Evolutionary conservation across 768 basidiomycete species (phyloP).

Genomic region (Pisolithus orientalis): DNA sequence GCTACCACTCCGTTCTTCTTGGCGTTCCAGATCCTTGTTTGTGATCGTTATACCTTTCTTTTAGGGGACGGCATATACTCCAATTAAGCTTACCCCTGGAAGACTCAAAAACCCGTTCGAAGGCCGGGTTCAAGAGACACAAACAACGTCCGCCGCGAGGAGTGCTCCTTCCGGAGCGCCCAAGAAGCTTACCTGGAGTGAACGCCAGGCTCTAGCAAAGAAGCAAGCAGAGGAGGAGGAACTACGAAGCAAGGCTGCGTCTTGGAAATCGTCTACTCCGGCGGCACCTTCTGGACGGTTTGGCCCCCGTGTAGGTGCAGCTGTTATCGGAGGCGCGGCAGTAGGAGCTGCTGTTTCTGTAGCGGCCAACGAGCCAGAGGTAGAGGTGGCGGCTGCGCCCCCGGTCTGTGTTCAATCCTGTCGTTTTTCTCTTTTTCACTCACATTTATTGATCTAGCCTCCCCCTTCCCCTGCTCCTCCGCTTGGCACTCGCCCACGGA

Average conservation of each 20-base stretch:
- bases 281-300: conserved; percentile 36
- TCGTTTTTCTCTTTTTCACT: conserved; percentile 2
- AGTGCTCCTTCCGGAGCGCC: conserved; percentile 26
- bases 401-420: conserved; percentile 20
- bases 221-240: conserved; percentile 80
- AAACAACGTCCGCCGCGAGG: conserved; percentile 19
- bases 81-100: conserved; percentile 82
- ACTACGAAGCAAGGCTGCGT: conserved; percentile 51
- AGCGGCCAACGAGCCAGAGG: conserved; percentile 19
- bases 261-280: conserved; percentile 32
- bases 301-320: conserved; percentile 20
- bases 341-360: conserved; percentile 25
- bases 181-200: conserved; percentile 91
- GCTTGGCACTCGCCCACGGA: conserved; percentile 10
- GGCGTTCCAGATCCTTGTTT: background rate
- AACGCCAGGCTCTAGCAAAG: conserved; percentile 89
- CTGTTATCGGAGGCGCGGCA: conserved; percentile 29
- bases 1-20: conserved; percentile 4
- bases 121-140: conserved; percentile 38
- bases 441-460: conserved; percentile 6
- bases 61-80: conserved; percentile 78
- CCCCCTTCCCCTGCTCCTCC: conserved; percentile 27
- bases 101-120: conserved; percentile 80
- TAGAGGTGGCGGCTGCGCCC: conserved; percentile 23
- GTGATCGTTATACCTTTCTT: background rate